A percentile compares a stretch with the other conserved stretches of the same genome.
Evolutionary conservation across 2,329 filamentous ascomycete species (phyloP).

Genomic region (Hymenoscyphus salicellus): DNA sequence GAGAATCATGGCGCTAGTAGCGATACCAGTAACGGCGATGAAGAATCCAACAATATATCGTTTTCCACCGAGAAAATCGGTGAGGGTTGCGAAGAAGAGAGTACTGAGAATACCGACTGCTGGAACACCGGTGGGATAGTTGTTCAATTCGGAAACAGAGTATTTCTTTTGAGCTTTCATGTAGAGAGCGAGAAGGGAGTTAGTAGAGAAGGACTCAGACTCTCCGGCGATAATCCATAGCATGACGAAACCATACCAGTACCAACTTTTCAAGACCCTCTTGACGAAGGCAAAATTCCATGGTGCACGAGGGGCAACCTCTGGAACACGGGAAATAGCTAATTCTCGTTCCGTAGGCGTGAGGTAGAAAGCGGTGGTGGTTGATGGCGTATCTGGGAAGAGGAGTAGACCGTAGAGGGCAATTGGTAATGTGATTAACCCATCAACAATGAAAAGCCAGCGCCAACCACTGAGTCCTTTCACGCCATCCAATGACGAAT

Average conservation of each 20-base stretch:
- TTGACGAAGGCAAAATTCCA: constrained; percentile 50
- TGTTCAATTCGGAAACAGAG: constrained; percentile 49
- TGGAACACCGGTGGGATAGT: constrained; percentile 52
- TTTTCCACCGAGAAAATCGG: constrained; percentile 61
- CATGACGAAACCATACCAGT: constrained; percentile 64
- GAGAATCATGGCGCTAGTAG: constrained; percentile 61
- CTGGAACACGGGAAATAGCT: constrained; percentile 45
- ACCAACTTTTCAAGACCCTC: constrained; percentile 56
- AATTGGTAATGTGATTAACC: constrained; percentile 54
- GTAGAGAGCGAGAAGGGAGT: constrained; percentile 54
- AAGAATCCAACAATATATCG: constrained; percentile 66
- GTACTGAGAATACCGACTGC: constrained; percentile 53
- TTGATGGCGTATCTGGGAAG: constrained; percentile 45
- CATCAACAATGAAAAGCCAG: constrained; percentile 52
- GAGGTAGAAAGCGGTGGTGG: constrained; percentile 43
- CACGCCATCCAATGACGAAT: constrained; percentile 37
- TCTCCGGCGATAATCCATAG: constrained; percentile 71
- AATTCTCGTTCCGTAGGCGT: constrained; percentile 41
- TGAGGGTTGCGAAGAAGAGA: constrained; percentile 66
- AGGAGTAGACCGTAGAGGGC: constrained; percentile 52
- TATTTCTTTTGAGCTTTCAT: constrained; percentile 47
- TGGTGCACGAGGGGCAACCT: constrained; percentile 41
- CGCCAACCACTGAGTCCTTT: constrained; percentile 51
- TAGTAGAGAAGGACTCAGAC: constrained; percentile 67
- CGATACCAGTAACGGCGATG: constrained; percentile 62